These are phyloP conservation scores for Cordyceps tenuipes DNA, from an alignment of 2,329 filamentous ascomycete species.

Conservation along the genomic window DNA sequence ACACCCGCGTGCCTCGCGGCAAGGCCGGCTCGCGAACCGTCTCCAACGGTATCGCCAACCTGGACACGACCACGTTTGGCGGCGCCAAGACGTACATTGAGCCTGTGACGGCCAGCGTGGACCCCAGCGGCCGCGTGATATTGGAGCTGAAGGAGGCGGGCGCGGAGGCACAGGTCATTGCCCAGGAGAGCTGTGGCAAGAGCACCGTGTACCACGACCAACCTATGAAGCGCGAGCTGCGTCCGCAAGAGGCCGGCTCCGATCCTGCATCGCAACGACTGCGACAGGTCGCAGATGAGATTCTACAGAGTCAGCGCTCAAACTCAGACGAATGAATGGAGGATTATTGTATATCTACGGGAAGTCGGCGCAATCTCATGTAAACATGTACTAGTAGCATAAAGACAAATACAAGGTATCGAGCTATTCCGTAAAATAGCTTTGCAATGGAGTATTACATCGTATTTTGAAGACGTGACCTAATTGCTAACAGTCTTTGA, in stretches of 20 bases:
- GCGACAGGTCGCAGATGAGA: not conserved
- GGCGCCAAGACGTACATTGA: slow-evolving; percentile 48
- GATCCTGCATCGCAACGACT: not conserved
- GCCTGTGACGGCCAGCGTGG: slow-evolving; percentile 34
- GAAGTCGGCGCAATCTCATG: slow-evolving; percentile 17
- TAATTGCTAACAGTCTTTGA: no score
- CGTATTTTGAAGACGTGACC: not conserved
- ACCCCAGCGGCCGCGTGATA: slow-evolving; percentile 42
- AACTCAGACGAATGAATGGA: not conserved
- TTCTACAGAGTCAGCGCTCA: not conserved
- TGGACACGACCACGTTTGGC: slow-evolving; percentile 41
- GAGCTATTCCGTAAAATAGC: not conserved
- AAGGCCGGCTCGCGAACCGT: slow-evolving; percentile 18
- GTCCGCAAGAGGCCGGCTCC: not conserved
- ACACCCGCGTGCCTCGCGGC: slow-evolving; percentile 19
- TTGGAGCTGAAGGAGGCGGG: slow-evolving; percentile 34
- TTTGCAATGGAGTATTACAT: not conserved
- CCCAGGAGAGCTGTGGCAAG: slow-evolving; percentile 36
- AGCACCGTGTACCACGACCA: slow-evolving; percentile 24
- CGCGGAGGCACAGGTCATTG: slow-evolving; percentile 33
- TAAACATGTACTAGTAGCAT: slow-evolving; percentile 26
- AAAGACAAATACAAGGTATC: slow-evolving; percentile 16
- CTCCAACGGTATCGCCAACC: slow-evolving; percentile 28
- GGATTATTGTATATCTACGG: slow-evolving; percentile 19
- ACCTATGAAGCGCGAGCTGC: slow-evolving; percentile 15